Percentiles rank a stretch among this genome's conserved stretches.
Evolutionary conservation across 1,284 basidiomycete genomes (phyloP).

Genomic region (Cystobasidium slooffiae): DNA sequence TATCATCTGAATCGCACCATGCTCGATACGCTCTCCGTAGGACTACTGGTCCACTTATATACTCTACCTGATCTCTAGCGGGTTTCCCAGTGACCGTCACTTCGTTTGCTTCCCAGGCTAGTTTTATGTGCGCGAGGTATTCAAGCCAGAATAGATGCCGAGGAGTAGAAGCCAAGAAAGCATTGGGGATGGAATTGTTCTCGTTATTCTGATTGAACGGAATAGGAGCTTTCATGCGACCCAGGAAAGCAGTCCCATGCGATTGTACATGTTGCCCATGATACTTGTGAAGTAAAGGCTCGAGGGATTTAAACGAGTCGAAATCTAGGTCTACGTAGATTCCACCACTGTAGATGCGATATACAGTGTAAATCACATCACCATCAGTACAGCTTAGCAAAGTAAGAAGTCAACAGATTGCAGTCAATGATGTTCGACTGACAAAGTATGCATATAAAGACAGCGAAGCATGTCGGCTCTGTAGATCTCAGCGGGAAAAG

Average conservation of each 20-base stretch:
- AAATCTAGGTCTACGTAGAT: constrained; percentile 24
- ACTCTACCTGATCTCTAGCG: background rate
- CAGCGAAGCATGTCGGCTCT: constrained; percentile 38
- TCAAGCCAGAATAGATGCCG: constrained; percentile 39
- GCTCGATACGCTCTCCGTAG: background rate
- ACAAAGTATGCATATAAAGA: constrained; percentile 39
- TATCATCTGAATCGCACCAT: background rate
- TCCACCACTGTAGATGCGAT: background rate
- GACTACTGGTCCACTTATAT: constrained; percentile 5
- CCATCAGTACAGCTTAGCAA: background rate
- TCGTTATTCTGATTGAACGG: background rate
- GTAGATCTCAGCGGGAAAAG: constrained; percentile 33
- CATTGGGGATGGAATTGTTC: constrained; percentile 23
- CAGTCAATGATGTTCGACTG: background rate
- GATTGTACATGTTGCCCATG: background rate
- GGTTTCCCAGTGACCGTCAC: background rate
- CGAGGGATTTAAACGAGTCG: constrained; percentile 8
- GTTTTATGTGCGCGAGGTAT: background rate
- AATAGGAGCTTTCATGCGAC: background rate
- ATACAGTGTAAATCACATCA: background rate
- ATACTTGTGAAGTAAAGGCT: background rate
- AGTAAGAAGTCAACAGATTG: background rate
- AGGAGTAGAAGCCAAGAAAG: constrained; percentile 39
- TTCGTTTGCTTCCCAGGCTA: background rate
- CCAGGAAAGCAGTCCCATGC: background rate